phyloP scores from a whole-genome alignment of 2,329 filamentous ascomycete species.

The Nectriaceae sp. region DNA sequence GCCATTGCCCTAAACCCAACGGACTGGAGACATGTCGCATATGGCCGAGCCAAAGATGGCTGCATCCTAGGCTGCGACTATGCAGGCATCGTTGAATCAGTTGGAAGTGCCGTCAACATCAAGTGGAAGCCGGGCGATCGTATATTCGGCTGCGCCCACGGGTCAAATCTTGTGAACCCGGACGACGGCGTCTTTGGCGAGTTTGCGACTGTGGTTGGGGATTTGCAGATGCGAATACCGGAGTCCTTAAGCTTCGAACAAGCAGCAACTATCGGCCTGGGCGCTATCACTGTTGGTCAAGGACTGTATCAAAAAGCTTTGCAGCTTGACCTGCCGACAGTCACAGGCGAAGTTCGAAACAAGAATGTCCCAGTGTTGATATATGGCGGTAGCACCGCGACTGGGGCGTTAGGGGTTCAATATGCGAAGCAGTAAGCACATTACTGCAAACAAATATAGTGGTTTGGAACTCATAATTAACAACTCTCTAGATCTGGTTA shows the following conservation, averaged over 20 bases:
- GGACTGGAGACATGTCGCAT: conserved; percentile 36
- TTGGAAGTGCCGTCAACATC: conserved; percentile 45
- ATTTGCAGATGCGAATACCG: conserved; percentile 46
- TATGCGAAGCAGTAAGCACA: conserved; percentile 36
- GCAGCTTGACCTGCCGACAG: conserved; percentile 46
- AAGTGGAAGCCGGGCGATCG: conserved; percentile 49
- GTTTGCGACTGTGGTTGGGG: conserved; percentile 39
- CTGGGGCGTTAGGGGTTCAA: conserved; percentile 53
- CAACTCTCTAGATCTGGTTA: conserved; percentile 32
- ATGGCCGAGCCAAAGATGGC: conserved; percentile 10
- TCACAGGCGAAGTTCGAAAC: conserved; percentile 28
- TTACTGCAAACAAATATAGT: neutral
- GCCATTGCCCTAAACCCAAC: conserved; percentile 38
- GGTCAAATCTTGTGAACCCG: conserved; percentile 27
- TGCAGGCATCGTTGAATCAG: conserved; percentile 47
- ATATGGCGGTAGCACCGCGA: conserved; percentile 55
- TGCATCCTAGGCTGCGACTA: conserved; percentile 46
- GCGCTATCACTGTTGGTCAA: conserved; percentile 40
- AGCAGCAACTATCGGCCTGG: conserved; percentile 45
- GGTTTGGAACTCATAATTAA: too few species aligned
- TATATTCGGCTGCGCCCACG: conserved; percentile 43
- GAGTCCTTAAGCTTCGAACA: conserved; percentile 48
- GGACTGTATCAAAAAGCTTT: conserved; percentile 47
- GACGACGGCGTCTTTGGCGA: conserved; percentile 48
- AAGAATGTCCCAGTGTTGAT: conserved; percentile 43